phyloP scores from a whole-genome alignment of 2,329 filamentous ascomycete species.

The Fusarium devonianum region DNA sequence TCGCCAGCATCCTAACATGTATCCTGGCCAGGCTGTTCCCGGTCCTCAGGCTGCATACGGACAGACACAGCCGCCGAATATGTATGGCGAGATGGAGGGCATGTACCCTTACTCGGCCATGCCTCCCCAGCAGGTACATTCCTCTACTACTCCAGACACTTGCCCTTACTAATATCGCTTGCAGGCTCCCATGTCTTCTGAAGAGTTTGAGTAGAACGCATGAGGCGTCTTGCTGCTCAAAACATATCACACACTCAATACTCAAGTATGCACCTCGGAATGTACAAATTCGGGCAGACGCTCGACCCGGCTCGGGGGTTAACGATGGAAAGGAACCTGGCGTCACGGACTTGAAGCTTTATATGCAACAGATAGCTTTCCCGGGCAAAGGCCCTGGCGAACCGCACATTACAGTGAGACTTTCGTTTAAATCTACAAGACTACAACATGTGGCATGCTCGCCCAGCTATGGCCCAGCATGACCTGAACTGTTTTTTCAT shows the following conservation, averaged over 20 bases:
- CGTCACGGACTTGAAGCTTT: slow-evolving; percentile 35
- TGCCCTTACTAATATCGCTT: slow-evolving; percentile 18
- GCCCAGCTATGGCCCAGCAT: not conserved
- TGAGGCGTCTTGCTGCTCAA: too few species aligned
- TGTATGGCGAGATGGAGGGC: slow-evolving; percentile 81
- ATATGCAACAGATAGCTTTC: slow-evolving; percentile 17
- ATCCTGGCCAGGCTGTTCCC: slow-evolving; percentile 78
- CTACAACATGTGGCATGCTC: slow-evolving; percentile 1
- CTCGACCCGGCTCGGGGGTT: slow-evolving; percentile 1
- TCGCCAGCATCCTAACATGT: slow-evolving; percentile 80
- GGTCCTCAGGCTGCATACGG: slow-evolving; percentile 76
- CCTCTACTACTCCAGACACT: not conserved
- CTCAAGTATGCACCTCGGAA: slow-evolving; percentile 5
- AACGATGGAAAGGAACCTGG: slow-evolving; percentile 33
- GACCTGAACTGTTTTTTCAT: slow-evolving; percentile 3
- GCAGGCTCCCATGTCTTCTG: slow-evolving; percentile 54
- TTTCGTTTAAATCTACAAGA: slow-evolving; percentile 14
- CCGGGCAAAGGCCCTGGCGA: slow-evolving; percentile 16
- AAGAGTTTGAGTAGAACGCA: slow-evolving; percentile 55
- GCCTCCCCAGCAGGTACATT: slow-evolving; percentile 81
- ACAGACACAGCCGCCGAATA: slow-evolving; percentile 71
- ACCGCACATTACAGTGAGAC: slow-evolving; percentile 25
- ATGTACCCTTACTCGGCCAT: slow-evolving; percentile 88
- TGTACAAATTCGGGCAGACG: slow-evolving; percentile 20
- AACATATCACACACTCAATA: not conserved